These are phyloP conservation scores for Paraglomus brasilianum DNA, from an alignment of 192 early-diverging fungal species.

Conservation along the genomic window DNA sequence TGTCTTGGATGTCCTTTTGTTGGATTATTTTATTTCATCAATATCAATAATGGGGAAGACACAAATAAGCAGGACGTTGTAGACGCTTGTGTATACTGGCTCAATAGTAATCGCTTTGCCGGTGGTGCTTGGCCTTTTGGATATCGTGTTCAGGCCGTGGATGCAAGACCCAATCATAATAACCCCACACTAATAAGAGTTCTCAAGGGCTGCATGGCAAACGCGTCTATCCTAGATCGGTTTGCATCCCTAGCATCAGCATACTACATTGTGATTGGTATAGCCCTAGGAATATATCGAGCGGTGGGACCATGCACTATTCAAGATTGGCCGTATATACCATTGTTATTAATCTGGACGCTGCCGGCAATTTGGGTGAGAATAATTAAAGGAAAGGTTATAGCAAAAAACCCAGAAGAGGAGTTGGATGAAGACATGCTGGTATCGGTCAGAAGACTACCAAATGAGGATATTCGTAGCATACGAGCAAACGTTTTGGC, in stretches of 20 bases:
- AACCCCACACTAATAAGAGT: neutral
- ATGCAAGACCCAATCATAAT: no score
- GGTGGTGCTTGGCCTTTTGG: slow-evolving; percentile 7
- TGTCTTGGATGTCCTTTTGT: slow-evolving; percentile 17
- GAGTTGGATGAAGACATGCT: neutral
- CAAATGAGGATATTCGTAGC: neutral
- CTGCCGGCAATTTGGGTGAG: neutral
- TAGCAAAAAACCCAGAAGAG: neutral
- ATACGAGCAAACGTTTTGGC: neutral
- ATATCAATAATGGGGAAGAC: neutral
- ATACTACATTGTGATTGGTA: slow-evolving; percentile 14
- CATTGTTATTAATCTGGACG: slow-evolving; percentile 6
- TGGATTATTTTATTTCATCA: neutral
- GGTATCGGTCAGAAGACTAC: neutral
- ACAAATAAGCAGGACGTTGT: neutral
- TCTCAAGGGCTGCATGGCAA: neutral
- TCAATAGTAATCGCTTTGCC: neutral
- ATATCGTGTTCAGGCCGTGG: neutral
- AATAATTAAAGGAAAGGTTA: neutral
- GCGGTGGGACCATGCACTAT: neutral
- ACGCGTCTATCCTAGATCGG: slow-evolving; percentile 1
- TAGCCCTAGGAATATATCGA: neutral
- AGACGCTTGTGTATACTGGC: neutral
- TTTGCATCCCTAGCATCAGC: neutral
- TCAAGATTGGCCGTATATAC: slow-evolving; percentile 11